Percentiles rank a stretch among this genome's conserved stretches.
phyloP scores from a whole-genome alignment of 2,329 filamentous ascomycete genomes.

The Metarhizium brunneum region DNA sequence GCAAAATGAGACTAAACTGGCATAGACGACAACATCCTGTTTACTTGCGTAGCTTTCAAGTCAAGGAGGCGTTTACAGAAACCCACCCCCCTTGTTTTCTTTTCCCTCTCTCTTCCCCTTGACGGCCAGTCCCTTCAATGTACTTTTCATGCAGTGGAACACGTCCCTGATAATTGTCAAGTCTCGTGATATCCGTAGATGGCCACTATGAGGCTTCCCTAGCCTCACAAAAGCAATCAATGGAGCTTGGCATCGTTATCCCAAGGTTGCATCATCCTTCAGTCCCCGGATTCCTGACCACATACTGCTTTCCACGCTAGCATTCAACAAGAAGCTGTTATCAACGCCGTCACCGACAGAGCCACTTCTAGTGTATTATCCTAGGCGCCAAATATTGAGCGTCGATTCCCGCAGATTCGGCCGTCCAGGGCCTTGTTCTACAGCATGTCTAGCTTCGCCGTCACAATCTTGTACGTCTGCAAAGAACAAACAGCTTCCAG shows the following conservation, averaged over 20 bases:
- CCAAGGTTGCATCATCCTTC: neutral
- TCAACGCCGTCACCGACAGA: neutral
- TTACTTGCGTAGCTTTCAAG: neutral
- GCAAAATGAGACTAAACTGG: too few relatives aligned
- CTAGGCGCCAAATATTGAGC: neutral
- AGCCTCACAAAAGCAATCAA: neutral
- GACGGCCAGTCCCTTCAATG: neutral
- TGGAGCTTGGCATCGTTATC: neutral
- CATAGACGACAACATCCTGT: too few relatives aligned
- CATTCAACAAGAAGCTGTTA: neutral
- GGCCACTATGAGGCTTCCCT: neutral
- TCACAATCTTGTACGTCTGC: neutral
- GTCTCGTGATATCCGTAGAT: neutral
- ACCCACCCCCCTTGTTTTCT: neutral
- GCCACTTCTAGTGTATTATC: neutral
- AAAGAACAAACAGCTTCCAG: conserved; percentile 6
- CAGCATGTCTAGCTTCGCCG: neutral
- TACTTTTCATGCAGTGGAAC: neutral
- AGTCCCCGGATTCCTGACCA: neutral
- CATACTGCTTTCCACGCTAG: neutral
- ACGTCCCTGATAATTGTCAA: neutral
- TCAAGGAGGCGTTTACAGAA: neutral
- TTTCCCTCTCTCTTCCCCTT: too few relatives aligned
- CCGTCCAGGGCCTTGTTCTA: neutral
- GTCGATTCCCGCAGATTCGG: neutral